A percentile compares a stretch with the other conserved stretches of the same genome.
Conservation (phyloP, 495 filamentous ascomycete species). For the Apiosordaria backusii region DNA sequence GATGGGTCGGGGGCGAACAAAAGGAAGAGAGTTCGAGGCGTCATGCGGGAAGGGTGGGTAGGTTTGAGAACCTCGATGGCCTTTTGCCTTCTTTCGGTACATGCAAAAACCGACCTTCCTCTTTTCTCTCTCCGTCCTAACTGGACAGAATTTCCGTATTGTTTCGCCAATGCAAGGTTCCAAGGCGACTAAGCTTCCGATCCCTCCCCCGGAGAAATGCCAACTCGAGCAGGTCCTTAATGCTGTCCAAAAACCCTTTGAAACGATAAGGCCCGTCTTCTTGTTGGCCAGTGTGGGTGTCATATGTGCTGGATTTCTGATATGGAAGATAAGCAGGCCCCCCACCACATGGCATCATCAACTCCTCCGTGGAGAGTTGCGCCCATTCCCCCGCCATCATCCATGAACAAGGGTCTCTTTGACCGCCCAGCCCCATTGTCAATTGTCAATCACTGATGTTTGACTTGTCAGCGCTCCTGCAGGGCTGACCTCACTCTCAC, state of each 20-base stretch:
- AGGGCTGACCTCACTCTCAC: neutral
- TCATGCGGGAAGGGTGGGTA: neutral
- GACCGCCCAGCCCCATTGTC: conserved; percentile 2
- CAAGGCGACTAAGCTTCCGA: neutral
- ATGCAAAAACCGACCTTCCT: neutral
- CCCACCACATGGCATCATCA: conserved; percentile 1
- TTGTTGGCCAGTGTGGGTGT: neutral
- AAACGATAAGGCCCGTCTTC: neutral
- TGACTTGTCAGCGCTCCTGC: conserved; percentile 2
- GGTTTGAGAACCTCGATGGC: conserved; percentile 13
- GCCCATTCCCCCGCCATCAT: neutral
- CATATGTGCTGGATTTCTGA: neutral
- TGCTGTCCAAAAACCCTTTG: neutral
- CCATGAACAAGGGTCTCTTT: neutral
- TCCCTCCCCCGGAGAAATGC: neutral
- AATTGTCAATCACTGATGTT: neutral
- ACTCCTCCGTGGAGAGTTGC: neutral
- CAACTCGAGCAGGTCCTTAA: neutral
- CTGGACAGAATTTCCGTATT: neutral
- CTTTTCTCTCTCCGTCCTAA: neutral
- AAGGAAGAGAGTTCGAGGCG: neutral
- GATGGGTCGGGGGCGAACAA: neutral
- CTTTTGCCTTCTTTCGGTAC: neutral
- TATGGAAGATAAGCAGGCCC: neutral
- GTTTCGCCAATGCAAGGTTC: neutral